Conservation (phyloP, 2,329 filamentous ascomycete species). For the Pseudogymnoascus sp. region DNA sequence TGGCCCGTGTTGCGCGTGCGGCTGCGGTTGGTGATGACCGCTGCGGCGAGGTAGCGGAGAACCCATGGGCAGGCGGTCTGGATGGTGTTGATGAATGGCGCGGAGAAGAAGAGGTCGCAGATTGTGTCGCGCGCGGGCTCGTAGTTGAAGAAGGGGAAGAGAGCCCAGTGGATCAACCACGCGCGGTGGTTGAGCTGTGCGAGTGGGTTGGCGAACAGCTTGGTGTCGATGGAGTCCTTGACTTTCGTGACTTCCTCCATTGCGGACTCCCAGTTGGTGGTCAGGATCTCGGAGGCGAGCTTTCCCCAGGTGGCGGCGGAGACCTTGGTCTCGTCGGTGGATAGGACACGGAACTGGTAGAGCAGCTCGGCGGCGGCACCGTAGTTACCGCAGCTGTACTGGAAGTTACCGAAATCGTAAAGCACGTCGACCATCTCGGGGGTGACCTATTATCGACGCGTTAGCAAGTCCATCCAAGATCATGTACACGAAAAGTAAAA, state of each 20-base stretch:
- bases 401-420: slow-evolving; percentile 92
- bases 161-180: slow-evolving; percentile 95
- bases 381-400: slow-evolving; percentile 97
- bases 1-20: slow-evolving; percentile 70
- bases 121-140: slow-evolving; percentile 83
- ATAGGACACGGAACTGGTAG: slow-evolving; percentile 96
- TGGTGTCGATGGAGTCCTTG: slow-evolving; percentile 85
- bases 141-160: slow-evolving; percentile 99
- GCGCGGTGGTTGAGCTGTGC: slow-evolving; percentile 94
- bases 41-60: slow-evolving; percentile 84
- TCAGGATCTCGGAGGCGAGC: slow-evolving; percentile 90
- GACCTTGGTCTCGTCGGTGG: slow-evolving; percentile 97
- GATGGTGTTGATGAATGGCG: slow-evolving; percentile 98
- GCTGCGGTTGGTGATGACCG: slow-evolving; percentile 87
- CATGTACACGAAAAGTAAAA: no score
- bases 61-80: slow-evolving; percentile 97
- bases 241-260: slow-evolving; percentile 88
- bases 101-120: slow-evolving; percentile 94
- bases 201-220: slow-evolving; percentile 91
- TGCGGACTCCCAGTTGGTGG: slow-evolving; percentile 87
- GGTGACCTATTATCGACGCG: slow-evolving; percentile 54
- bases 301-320: slow-evolving; percentile 95
- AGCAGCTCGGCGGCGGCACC: slow-evolving; percentile 81
- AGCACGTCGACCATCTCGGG: slow-evolving; percentile 93
- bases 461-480: slow-evolving; percentile 12